Evolutionary conservation across 2,329 filamentous ascomycete genomes (phyloP), one percentile per base, ranked within the genome.

Genomic region (Hirsutella minnesotensis): DNA sequence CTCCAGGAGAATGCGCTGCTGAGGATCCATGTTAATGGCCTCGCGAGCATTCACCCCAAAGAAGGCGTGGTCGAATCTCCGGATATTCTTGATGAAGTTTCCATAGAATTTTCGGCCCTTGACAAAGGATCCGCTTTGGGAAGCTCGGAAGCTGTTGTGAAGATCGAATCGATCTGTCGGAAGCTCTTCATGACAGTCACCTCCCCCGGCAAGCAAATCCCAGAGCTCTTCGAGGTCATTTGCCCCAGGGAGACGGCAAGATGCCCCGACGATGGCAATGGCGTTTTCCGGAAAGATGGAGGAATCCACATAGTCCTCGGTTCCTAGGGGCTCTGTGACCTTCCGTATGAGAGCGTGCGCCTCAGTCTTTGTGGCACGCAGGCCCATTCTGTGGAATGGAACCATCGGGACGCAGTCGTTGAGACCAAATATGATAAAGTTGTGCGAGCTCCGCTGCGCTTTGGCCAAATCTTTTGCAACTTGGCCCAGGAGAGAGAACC

Each of bases 1-100:
- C 38, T 65, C 61, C 1, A 63, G 49, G 5, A 58, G 43, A 2
- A 57, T 30, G 0, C 60, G 54, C 20, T 61, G 60, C 44, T 61
- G 58, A 2, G 60, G 60, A 41, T 63, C 60, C 43, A 62, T 56
- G 3, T 53, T 47, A 3, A 49, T 47, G 1, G 54, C 57, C 40
- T 62, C 60, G 1, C 43, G 44, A 1, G 52, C 43, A 8, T 36
- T 51, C 36, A 59, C 51, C 20, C 46, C 45, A 47, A 62, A 63
- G 42, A 61, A 61, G 1, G 40, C 16, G 9, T 46, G 36, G 47
- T 63, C 58, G 9, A 55, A 52, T 3, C 22, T 29, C 4, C 44
- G 37, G 1, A 45, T 9, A 5, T 46, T 41, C 4, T 52, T 46
- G 0, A 58, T 24, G 3, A 27, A 39, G 24, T 19, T 39, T 10